Conservation (phyloP, 257 asterid species). For the Solanum gandarillasii region DNA sequence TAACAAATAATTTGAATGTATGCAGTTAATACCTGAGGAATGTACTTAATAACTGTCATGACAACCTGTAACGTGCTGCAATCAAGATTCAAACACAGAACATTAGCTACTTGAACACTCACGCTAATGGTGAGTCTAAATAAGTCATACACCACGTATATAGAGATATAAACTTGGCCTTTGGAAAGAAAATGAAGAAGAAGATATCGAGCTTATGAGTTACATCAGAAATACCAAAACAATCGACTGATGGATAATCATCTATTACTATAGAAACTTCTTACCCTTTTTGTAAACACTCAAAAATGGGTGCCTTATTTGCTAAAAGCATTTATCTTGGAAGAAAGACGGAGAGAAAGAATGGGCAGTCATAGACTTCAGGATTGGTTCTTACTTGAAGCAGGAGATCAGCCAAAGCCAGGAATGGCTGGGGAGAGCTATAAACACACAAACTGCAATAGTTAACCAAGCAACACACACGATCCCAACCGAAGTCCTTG, state of each 20-base stretch:
- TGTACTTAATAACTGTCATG: constrained; percentile 83
- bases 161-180: background rate
- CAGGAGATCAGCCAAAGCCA: constrained; percentile 90
- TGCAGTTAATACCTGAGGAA: constrained; percentile 68
- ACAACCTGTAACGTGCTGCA: constrained; percentile 75
- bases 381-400: constrained; percentile 64
- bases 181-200: background rate
- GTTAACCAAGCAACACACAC: constrained; percentile 51
- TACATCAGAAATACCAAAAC: background rate
- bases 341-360: background rate
- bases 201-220: background rate
- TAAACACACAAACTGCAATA: constrained; percentile 55
- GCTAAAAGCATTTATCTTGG: background rate
- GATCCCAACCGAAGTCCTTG: constrained; percentile 37
- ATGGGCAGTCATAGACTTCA: background rate
- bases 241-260: background rate
- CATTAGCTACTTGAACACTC: background rate
- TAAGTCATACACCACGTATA: background rate
- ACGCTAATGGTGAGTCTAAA: background rate
- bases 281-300: background rate
- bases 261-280: background rate
- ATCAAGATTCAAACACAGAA: background rate
- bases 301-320: background rate
- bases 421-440: constrained; percentile 65
- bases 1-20: background rate